Evolutionary conservation across 2,329 filamentous ascomycete genomes (phyloP).

Genomic region (Cryphonectria radicalis): DNA sequence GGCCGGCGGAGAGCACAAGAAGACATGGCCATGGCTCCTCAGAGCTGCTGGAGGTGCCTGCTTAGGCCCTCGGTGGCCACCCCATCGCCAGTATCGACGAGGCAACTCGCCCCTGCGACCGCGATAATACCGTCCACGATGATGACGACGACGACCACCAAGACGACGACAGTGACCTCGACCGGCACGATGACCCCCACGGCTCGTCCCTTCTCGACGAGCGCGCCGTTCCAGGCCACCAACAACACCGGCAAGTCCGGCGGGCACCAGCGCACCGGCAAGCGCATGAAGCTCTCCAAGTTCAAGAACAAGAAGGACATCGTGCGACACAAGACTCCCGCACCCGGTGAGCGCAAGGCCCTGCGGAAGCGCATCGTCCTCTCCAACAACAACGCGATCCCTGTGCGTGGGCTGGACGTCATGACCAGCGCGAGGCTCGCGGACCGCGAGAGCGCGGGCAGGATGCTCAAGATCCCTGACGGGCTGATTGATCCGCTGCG

Average conservation of each 20-base stretch:
- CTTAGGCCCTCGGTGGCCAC: constrained; percentile 47
- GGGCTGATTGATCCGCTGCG: constrained; percentile 78
- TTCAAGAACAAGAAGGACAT: constrained; percentile 54
- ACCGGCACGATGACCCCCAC: constrained; percentile 49
- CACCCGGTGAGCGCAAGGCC: constrained; percentile 82
- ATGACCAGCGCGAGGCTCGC: constrained; percentile 55
- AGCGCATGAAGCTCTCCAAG: constrained; percentile 44
- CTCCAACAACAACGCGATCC: constrained; percentile 90
- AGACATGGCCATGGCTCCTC: constrained; percentile 54
- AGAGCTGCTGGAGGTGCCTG: constrained; percentile 63
- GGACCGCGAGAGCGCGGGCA: constrained; percentile 60
- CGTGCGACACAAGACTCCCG: constrained; percentile 59
- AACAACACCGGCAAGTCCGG: constrained; percentile 31
- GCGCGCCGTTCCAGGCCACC: constrained; percentile 34
- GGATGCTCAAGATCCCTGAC: constrained; percentile 71
- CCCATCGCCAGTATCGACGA: constrained; percentile 32
- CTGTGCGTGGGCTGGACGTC: constrained; percentile 69
- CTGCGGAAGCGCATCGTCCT: constrained; percentile 87
- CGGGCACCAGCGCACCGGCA: constrained; percentile 42
- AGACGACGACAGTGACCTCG: constrained; percentile 38
- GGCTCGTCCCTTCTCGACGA: constrained; percentile 49
- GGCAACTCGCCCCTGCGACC: constrained; percentile 33
- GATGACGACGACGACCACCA: constrained; percentile 37
- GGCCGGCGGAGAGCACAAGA: constrained; percentile 14
- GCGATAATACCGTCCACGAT: constrained; percentile 36